Evolutionary conservation across 306 rosid genomes (phyloP), one percentile per base, ranked within the genome.

Genomic region (Vigna trinervia): DNA sequence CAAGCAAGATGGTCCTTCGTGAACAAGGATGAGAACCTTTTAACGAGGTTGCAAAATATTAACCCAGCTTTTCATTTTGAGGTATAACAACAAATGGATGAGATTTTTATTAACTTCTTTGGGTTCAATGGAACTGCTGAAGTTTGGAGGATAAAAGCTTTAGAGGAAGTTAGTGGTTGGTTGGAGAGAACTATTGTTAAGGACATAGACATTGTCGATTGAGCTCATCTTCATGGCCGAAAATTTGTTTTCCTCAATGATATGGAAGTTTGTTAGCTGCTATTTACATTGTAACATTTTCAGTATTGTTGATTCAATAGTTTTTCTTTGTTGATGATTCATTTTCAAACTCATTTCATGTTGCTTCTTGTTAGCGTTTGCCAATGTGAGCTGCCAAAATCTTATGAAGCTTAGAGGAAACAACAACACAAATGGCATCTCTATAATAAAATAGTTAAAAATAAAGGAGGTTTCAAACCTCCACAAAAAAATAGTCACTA

Each of bases 141-240:
- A 51, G 98, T 94, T 66, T 94, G 98, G 98, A 90, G 98, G 69
- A 90, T 92, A 39, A 88, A 89, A 86, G 89, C 98, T 74, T 86
- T 94, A 74, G 96, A 92, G 81, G 96, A 94, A 12, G 71, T 95
- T 14, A 97, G 98, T 70, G 98, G 98, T 57, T 94, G 98, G 98
- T 73, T 94, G 79, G 98, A 94, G 88, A 92, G 98, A 59, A 94
- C 98, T 53, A 94, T 96, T 0, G 97, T 94, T 0, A 97, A 92
- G 85, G 98, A 94, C 85, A 92, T 94, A 97, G 98, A 94, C 71
- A 90, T 94, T 19, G 98, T 96, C 0, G 98, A 92, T 39, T 89
- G 97, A 32, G 98, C 97, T 76, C 97, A 94, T 85, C 98, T 94
- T 80, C 92, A 89, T 64, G 98, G 98, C 70, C 92, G 97, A 97